These are phyloP conservation scores for Talaromyces marneffei DNA, from an alignment of 2,329 filamentous ascomycete species.

Conservation along the genomic window DNA sequence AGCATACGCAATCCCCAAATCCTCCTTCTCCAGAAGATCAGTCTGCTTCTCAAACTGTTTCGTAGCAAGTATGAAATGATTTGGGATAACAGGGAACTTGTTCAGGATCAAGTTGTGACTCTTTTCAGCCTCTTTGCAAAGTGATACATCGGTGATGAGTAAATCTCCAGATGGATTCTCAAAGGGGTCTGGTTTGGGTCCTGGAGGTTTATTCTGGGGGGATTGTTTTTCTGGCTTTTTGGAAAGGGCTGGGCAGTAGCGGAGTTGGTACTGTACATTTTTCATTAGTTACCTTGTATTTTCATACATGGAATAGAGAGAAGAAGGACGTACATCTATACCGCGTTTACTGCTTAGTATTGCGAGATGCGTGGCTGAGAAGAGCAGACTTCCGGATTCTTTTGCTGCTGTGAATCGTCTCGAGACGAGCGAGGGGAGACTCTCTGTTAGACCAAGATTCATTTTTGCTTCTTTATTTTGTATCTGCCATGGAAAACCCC, in stretches of 20 bases:
- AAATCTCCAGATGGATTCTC: slow-evolving; percentile 39
- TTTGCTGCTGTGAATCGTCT: slow-evolving; percentile 32
- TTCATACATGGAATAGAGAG: not conserved
- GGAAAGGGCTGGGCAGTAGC: slow-evolving; percentile 45
- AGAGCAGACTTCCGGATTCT: slow-evolving; percentile 32
- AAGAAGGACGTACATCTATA: not conserved
- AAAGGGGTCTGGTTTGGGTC: slow-evolving; percentile 40
- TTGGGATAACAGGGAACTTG: slow-evolving; percentile 45
- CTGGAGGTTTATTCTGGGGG: slow-evolving; percentile 13
- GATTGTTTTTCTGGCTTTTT: slow-evolving; percentile 35
- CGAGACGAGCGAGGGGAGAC: slow-evolving; percentile 31
- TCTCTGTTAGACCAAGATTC: slow-evolving; percentile 34
- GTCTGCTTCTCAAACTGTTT: slow-evolving; percentile 40
- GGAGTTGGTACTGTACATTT: slow-evolving; percentile 39
- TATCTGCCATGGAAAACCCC: not conserved
- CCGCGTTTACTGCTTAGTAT: slow-evolving; percentile 20
- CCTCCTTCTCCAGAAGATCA: slow-evolving; percentile 38
- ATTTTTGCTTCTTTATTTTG: slow-evolving; percentile 20
- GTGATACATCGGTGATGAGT: slow-evolving; percentile 30
- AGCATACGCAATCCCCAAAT: slow-evolving; percentile 37
- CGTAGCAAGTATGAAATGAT: slow-evolving; percentile 48
- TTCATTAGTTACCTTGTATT: not conserved
- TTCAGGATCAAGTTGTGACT: slow-evolving; percentile 42
- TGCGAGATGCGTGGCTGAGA: slow-evolving; percentile 37
- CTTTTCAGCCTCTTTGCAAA: slow-evolving; percentile 19